A percentile compares a stretch with the other conserved stretches of the same genome.
Evolutionary conservation across 2,329 filamentous ascomycete species (phyloP).

Genomic region (Penicillium sp.): DNA sequence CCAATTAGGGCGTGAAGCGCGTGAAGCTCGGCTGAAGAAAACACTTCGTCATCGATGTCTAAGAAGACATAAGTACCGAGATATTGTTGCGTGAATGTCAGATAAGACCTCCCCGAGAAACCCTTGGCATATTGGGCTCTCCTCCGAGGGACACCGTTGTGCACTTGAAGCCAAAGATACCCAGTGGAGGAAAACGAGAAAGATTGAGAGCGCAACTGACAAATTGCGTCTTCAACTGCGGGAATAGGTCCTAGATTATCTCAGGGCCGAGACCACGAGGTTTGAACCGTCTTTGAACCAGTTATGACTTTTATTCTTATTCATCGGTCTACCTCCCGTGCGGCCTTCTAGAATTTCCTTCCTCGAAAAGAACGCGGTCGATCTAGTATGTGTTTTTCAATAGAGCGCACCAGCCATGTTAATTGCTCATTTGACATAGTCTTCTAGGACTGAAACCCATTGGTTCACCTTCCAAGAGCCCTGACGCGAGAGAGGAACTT

Average conservation of each 20-base stretch:
- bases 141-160: neutral
- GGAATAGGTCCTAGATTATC: neutral
- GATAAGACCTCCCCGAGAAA: neutral
- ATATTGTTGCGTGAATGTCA: no score
- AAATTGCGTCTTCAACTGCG: neutral
- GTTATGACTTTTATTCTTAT: neutral
- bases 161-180: neutral
- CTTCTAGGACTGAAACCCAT: constrained; percentile 6
- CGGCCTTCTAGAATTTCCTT: neutral
- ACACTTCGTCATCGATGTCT: neutral
- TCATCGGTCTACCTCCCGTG: neutral
- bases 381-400: constrained; percentile 13
- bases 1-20: neutral
- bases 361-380: neutral
- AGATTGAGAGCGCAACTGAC: no score
- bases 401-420: constrained; percentile 16
- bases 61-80: neutral
- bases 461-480: neutral
- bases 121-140: neutral
- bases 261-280: neutral
- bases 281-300: neutral
- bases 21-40: neutral
- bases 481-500: neutral
- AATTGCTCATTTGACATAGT: constrained; percentile 11
- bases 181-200: neutral